These are phyloP conservation scores for Lasiosphaeriaceae sp. DNA, from an alignment of 495 filamentous ascomycete genomes.

Conservation along the genomic window DNA sequence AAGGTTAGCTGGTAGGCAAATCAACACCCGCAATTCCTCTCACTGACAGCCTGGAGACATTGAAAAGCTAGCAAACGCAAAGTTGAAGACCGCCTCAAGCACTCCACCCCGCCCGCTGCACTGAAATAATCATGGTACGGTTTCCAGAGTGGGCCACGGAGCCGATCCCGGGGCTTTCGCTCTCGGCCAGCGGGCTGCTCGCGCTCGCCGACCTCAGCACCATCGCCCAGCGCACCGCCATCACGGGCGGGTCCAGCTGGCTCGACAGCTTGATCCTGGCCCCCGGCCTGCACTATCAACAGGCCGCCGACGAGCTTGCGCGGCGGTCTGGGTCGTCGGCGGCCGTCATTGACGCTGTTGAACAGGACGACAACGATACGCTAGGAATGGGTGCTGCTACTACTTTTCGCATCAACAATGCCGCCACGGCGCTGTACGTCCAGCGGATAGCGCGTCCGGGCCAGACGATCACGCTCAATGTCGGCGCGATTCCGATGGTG, in stretches of 20 bases:
- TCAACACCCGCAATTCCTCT: too few species aligned
- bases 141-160: constrained; percentile 13
- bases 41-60: too few species aligned
- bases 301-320: constrained; percentile 46
- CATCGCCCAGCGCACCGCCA: constrained; percentile 49
- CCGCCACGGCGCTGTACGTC: constrained; percentile 50
- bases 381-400: constrained; percentile 1
- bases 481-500: constrained; percentile 26
- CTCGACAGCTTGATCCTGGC: constrained; percentile 53
- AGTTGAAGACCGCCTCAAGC: too few species aligned
- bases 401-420: constrained; percentile 49
- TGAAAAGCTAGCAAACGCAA: too few species aligned
- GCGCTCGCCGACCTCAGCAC: constrained; percentile 55
- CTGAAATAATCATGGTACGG: constrained; percentile 11
- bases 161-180: constrained; percentile 30
- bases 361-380: constrained; percentile 29
- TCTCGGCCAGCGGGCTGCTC: constrained; percentile 50
- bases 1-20: too few species aligned
- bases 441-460: constrained; percentile 42
- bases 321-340: constrained; percentile 17
- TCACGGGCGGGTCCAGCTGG: constrained; percentile 49
- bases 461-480: constrained; percentile 43
- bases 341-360: constrained; percentile 22
- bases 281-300: constrained; percentile 59
- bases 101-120: too few species aligned